phyloP scores from a whole-genome alignment of 2,329 filamentous ascomycete genomes.

The Botrytis cinerea region DNA sequence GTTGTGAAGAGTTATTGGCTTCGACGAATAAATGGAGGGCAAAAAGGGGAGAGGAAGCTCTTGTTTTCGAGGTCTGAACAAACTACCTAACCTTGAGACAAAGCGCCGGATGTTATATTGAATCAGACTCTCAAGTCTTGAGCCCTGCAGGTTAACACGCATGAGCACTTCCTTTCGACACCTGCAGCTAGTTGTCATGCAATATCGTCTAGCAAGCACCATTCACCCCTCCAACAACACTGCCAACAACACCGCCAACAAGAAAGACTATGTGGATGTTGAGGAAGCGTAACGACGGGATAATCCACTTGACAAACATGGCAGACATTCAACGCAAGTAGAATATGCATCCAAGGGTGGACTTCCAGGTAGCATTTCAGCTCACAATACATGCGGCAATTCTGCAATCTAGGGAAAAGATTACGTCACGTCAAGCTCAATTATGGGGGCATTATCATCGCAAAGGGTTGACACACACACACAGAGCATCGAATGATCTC shows the following conservation, averaged over 20 bases:
- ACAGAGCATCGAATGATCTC: background rate
- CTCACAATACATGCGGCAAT: background rate
- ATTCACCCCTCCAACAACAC: too few species aligned
- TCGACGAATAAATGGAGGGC: constrained; percentile 45
- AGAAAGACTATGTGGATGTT: background rate
- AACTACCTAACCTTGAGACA: background rate
- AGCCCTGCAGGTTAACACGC: background rate
- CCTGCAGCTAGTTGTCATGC: background rate
- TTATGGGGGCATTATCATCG: background rate
- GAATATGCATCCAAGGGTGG: background rate
- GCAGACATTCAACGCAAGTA: background rate
- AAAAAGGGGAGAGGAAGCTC: constrained; percentile 40
- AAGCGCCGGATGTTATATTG: background rate
- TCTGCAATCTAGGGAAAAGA: background rate
- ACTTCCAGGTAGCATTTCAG: background rate
- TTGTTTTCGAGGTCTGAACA: background rate
- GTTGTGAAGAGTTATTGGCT: constrained; percentile 37
- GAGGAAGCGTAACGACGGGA: background rate
- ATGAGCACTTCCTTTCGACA: background rate
- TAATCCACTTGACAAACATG: background rate
- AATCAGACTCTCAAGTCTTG: background rate
- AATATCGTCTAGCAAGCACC: background rate
- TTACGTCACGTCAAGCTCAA: background rate
- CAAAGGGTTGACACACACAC: too few species aligned
- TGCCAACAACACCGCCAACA: background rate